Evolutionary conservation across 148 eudicot genomes (phyloP).

Genomic region (Rheum nobile): DNA sequence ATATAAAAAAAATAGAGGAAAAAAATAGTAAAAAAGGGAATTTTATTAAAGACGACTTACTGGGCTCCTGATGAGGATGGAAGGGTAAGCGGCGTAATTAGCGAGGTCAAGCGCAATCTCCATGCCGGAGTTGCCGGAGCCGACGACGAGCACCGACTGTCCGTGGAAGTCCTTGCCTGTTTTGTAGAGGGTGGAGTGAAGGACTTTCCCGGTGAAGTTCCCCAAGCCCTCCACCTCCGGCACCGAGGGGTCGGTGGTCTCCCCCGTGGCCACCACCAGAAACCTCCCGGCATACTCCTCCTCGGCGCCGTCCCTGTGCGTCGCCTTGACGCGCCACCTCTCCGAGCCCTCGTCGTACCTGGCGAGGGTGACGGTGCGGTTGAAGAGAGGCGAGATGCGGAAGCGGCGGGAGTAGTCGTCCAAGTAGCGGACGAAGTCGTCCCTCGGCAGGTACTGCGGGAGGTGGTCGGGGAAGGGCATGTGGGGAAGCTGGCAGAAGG

Average conservation of each 20-base stretch:
- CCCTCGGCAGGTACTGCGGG: constrained; percentile 37
- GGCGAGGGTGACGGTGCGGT: constrained; percentile 32
- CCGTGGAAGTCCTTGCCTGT: constrained; percentile 34
- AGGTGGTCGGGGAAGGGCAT: constrained; percentile 23
- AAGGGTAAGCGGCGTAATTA: neutral
- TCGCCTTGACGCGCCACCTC: constrained; percentile 36
- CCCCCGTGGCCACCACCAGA: constrained; percentile 79
- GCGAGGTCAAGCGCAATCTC: neutral
- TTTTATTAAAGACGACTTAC: neutral
- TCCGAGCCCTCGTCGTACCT: constrained; percentile 18
- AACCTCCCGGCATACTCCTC: constrained; percentile 51
- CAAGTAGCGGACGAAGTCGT: constrained; percentile 37
- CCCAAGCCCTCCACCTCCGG: constrained; percentile 53
- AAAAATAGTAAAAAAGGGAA: too few species aligned
- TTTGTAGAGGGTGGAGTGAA: constrained; percentile 58
- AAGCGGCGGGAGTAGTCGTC: constrained; percentile 53
- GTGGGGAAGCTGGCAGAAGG: constrained; percentile 44
- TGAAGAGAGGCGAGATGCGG: constrained; percentile 37
- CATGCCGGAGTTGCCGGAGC: constrained; percentile 80
- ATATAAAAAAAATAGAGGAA: too few species aligned
- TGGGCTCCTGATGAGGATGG: neutral
- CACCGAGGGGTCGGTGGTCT: constrained; percentile 34
- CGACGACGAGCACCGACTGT: constrained; percentile 60
- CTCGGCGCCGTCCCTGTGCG: constrained; percentile 10
- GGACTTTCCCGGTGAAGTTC: constrained; percentile 40